A percentile compares a stretch with the other conserved stretches of the same genome.
Conservation (phyloP, 2,329 filamentous ascomycete genomes). For the Alternaria arborescens region DNA sequence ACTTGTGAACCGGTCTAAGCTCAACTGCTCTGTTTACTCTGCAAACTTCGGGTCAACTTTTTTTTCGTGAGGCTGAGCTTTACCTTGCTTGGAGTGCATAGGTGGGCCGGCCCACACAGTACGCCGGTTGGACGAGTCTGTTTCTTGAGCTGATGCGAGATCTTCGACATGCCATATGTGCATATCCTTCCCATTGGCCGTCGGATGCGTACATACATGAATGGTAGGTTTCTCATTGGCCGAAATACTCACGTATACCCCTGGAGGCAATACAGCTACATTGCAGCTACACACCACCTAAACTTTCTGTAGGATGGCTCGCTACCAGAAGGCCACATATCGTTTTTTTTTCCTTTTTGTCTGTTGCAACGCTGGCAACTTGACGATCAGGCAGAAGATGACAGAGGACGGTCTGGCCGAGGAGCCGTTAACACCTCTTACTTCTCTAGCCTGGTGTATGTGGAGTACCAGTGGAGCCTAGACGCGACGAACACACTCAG, state of each 20-base stretch:
- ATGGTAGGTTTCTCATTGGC: conserved; percentile 14
- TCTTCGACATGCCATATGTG: conserved; percentile 37
- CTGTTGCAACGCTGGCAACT: conserved; percentile 4
- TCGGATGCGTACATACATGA: conserved; percentile 6
- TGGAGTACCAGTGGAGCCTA: conserved; percentile 25
- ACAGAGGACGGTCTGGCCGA: conserved; percentile 17
- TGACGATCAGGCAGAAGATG: conserved; percentile 14
- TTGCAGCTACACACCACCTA: conserved; percentile 1
- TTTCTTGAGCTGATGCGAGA: conserved; percentile 10
- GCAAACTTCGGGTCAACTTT: conserved; percentile 6
- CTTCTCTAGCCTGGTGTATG: conserved; percentile 12
- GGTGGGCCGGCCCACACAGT: conserved; percentile 31
- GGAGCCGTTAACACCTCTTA: conserved; percentile 1
- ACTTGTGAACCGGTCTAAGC: neutral
- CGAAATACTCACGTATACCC: neutral
- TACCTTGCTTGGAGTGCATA: conserved; percentile 23
- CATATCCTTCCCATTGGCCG: conserved; percentile 28
- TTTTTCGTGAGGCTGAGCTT: conserved; percentile 25
- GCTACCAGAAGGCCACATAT: conserved; percentile 10
- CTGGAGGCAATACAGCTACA: neutral
- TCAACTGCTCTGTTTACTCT: conserved; percentile 3
- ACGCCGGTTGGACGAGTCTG: conserved; percentile 31
- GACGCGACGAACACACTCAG: conserved; percentile 25
- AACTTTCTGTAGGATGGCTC: conserved; percentile 9
- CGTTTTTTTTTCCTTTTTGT: conserved; percentile 11